Evolutionary conservation across 495 filamentous ascomycete species (phyloP).

Genomic region (Penicillium tannophilum): DNA sequence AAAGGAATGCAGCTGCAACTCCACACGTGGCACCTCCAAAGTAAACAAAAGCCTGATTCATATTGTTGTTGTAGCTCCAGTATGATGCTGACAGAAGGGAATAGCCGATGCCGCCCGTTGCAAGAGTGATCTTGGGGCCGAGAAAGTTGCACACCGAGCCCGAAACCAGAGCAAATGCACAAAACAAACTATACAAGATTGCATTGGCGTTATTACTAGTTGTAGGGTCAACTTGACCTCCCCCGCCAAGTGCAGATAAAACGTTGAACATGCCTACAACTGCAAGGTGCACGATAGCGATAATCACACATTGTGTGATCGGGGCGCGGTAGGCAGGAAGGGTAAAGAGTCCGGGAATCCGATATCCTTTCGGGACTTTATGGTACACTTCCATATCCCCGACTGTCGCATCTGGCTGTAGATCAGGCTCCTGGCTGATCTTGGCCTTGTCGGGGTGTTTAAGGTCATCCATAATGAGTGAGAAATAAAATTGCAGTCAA

Average conservation of each 20-base stretch:
- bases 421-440: not conserved
- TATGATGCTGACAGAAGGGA: slow-evolving; percentile 18
- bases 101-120: slow-evolving; percentile 17
- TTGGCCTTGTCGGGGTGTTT: too few species aligned
- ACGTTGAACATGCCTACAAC: slow-evolving; percentile 22
- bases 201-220: slow-evolving; percentile 22
- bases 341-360: slow-evolving; percentile 8
- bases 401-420: not conserved
- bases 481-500: too few species aligned
- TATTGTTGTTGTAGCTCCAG: slow-evolving; percentile 21
- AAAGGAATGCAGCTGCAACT: slow-evolving; percentile 19
- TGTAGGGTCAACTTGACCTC: slow-evolving; percentile 19
- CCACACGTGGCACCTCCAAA: slow-evolving; percentile 22
- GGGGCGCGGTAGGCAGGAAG: slow-evolving; percentile 17
- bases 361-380: slow-evolving; percentile 12
- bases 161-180: slow-evolving; percentile 12
- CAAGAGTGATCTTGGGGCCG: slow-evolving; percentile 19
- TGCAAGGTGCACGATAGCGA: slow-evolving; percentile 16
- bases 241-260: slow-evolving; percentile 17
- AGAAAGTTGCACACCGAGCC: slow-evolving; percentile 19
- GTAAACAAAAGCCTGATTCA: slow-evolving; percentile 17
- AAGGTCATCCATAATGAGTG: not conserved
- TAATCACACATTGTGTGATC: slow-evolving; percentile 18
- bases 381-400: slow-evolving; percentile 9
- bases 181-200: slow-evolving; percentile 20